Conservation (phyloP, 2,329 filamentous ascomycete species). For the Aspergillus candidus region DNA sequence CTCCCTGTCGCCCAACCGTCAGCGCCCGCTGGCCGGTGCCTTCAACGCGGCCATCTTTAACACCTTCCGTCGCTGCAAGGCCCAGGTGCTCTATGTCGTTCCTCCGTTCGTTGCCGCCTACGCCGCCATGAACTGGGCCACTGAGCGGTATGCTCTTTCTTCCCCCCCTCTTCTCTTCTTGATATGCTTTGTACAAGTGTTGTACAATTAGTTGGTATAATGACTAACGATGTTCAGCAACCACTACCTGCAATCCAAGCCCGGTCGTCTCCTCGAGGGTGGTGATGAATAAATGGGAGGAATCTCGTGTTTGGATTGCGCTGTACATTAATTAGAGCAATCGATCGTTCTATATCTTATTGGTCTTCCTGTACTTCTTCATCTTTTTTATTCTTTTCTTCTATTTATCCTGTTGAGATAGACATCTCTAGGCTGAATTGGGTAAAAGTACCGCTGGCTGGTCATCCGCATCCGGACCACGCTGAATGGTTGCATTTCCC, state of each 20-base stretch:
- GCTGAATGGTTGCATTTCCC: background rate
- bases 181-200: constrained; percentile 3
- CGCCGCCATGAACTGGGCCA: constrained; percentile 82
- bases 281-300: constrained; percentile 27
- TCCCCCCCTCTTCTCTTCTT: background rate
- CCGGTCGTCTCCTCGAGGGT: constrained; percentile 35
- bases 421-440: background rate
- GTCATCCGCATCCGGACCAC: too few species aligned
- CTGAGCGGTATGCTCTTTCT: constrained; percentile 64
- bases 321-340: constrained; percentile 41
- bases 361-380: too few species aligned
- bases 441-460: background rate
- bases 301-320: constrained; percentile 19
- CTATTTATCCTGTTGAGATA: background rate
- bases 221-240: constrained; percentile 31
- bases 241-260: constrained; percentile 48
- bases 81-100: constrained; percentile 83
- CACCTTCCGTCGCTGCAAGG: constrained; percentile 76
- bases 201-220: background rate
- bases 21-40: constrained; percentile 76
- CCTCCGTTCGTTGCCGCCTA: constrained; percentile 76
- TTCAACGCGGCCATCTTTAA: constrained; percentile 87
- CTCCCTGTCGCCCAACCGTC: constrained; percentile 77
- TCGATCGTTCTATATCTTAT: constrained; percentile 14
- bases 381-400: constrained; percentile 6